Conservation (phyloP, 257 asterid genomes). For the Solanum chaucha region DNA sequence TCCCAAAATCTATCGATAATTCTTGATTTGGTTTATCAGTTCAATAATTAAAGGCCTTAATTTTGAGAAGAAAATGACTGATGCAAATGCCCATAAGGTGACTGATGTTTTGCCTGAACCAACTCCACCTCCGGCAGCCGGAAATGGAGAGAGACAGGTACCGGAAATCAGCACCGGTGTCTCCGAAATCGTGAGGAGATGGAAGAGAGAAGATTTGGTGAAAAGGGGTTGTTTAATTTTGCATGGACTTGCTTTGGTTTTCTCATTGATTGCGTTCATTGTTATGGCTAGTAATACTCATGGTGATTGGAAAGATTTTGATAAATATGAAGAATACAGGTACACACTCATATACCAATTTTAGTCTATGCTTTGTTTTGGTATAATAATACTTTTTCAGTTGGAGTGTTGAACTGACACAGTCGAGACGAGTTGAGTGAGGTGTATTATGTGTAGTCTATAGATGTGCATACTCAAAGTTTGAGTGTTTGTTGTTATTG, state of each 20-base stretch:
- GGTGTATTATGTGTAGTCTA: background rate
- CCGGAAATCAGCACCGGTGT: constrained; percentile 18
- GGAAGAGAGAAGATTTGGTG: constrained; percentile 51
- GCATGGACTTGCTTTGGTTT: constrained; percentile 34
- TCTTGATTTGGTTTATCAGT: background rate
- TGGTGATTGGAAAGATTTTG: constrained; percentile 60
- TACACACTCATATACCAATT: background rate
- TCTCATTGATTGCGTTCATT: constrained; percentile 62
- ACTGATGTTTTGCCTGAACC: background rate
- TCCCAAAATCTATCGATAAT: background rate
- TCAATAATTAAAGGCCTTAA: background rate
- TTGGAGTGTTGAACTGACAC: background rate
- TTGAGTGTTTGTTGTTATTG: background rate
- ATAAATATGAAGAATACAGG: constrained; percentile 69
- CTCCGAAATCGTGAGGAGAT: constrained; percentile 24
- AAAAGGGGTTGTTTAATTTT: constrained; percentile 29
- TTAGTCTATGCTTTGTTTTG: background rate
- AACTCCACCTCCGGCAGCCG: constrained; percentile 6
- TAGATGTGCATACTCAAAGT: background rate
- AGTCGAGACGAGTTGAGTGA: background rate
- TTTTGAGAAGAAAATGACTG: constrained; percentile 20
- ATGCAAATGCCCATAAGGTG: constrained; percentile 8
- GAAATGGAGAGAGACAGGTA: constrained; percentile 33
- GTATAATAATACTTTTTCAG: background rate
- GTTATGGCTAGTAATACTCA: constrained; percentile 60